Percentiles rank a stretch among this genome's conserved stretches.
Conservation (phyloP, 345 rosid genomes). For the Moringa oleifera region DNA sequence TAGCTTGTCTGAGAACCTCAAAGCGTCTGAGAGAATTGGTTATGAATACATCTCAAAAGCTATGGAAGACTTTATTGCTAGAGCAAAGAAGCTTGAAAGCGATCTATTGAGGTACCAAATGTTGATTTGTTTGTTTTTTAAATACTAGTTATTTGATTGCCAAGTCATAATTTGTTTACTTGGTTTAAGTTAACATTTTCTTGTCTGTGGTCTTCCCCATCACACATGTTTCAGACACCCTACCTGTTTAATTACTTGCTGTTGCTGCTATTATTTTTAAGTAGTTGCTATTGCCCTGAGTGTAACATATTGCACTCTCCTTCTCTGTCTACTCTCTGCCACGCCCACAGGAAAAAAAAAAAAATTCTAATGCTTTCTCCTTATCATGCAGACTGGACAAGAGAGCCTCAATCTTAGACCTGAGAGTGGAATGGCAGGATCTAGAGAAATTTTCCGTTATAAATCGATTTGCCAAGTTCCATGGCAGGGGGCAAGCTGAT, state of each 20-base stretch:
- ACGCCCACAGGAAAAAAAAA: too few relatives aligned
- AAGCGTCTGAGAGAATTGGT: slow-evolving; percentile 34
- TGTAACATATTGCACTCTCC: too few relatives aligned
- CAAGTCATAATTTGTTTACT: not conserved
- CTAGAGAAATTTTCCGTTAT: slow-evolving; percentile 73
- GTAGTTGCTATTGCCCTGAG: not conserved
- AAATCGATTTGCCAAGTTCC: slow-evolving; percentile 90
- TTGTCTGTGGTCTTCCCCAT: not conserved
- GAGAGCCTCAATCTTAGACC: slow-evolving; percentile 52
- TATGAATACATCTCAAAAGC: slow-evolving; percentile 51
- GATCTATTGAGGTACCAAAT: slow-evolving; percentile 57
- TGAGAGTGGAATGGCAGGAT: slow-evolving; percentile 80
- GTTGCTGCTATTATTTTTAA: slow-evolving; percentile 4
- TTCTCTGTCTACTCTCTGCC: too few relatives aligned
- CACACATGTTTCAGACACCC: not conserved
- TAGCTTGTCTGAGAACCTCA: slow-evolving; percentile 41
- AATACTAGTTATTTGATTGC: not conserved
- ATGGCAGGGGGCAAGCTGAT: slow-evolving; percentile 56
- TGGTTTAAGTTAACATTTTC: not conserved
- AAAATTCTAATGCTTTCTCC: slow-evolving; percentile 11
- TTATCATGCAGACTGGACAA: slow-evolving; percentile 61
- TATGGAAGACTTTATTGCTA: slow-evolving; percentile 52
- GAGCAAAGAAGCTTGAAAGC: slow-evolving; percentile 54
- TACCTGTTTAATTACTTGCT: not conserved
- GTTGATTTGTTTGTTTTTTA: too few relatives aligned